Conservation (phyloP, 1,284 basidiomycete species). For the Leccinum cinnamomeum region DNA sequence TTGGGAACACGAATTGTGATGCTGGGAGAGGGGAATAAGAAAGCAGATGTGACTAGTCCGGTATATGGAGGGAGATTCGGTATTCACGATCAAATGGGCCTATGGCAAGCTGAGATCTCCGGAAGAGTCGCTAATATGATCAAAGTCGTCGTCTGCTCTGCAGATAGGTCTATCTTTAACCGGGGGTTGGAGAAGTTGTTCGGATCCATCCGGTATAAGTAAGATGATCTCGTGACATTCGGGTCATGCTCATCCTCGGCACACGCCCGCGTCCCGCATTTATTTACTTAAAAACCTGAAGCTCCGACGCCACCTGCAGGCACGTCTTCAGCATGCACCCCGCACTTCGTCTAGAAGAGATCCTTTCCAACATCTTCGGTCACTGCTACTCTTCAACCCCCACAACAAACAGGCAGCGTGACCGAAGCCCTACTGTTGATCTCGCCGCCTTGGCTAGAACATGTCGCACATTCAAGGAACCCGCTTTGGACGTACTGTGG, state of each 20-base stretch:
- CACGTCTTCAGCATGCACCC: constrained; percentile 19
- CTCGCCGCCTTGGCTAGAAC: constrained; percentile 26
- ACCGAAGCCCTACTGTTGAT: constrained; percentile 6
- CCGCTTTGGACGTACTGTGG: constrained; percentile 28
- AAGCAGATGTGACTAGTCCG: not conserved
- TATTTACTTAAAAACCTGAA: not conserved
- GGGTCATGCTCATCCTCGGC: not conserved
- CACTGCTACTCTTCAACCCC: constrained; percentile 12
- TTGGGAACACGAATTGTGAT: not conserved
- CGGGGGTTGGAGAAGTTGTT: not conserved
- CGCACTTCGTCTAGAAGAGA: constrained; percentile 25
- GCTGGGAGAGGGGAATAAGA: not conserved
- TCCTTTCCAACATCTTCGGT: constrained; percentile 18
- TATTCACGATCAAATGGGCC: not conserved
- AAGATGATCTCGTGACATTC: not conserved
- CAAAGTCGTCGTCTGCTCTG: not conserved
- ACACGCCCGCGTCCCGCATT: not conserved
- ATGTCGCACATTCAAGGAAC: constrained; percentile 28
- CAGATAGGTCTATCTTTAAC: not conserved
- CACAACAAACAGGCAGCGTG: not conserved
- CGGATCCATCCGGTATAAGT: not conserved
- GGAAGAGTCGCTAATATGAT: no score
- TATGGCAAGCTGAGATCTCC: not conserved
- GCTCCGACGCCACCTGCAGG: not conserved
- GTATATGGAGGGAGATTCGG: not conserved